A percentile compares a stretch with the other conserved stretches of the same genome.
Conservation (phyloP, 371 early-diverging fungal species). For the Lichtheimia hyalospora region DNA sequence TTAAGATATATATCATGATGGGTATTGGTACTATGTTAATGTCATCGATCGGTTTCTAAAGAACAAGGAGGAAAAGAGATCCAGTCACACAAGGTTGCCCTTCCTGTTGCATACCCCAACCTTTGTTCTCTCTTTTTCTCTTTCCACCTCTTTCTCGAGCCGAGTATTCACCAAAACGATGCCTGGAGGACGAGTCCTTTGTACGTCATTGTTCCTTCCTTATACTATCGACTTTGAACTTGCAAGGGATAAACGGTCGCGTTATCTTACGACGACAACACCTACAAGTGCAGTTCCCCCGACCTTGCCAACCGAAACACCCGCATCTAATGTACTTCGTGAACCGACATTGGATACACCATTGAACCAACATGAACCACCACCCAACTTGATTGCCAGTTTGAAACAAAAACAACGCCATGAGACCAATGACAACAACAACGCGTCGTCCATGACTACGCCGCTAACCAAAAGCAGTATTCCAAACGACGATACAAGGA, state of each 20-base stretch:
- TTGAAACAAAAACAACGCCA: slow-evolving; percentile 16
- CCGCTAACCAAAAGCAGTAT: background rate
- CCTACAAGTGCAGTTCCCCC: slow-evolving; percentile 7
- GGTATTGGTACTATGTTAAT: no score
- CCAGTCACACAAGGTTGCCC: no score
- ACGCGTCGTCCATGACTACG: background rate
- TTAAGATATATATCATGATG: no score
- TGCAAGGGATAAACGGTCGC: slow-evolving; percentile 13
- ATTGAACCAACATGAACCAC: background rate
- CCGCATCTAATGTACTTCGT: background rate
- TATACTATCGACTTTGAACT: slow-evolving; percentile 62
- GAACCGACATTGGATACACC: background rate
- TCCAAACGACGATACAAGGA: slow-evolving; percentile 10
- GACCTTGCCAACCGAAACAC: slow-evolving; percentile 13
- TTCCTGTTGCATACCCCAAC: background rate
- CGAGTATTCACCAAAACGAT: slow-evolving; percentile 7
- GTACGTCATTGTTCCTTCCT: slow-evolving; percentile 71
- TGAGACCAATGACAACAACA: background rate
- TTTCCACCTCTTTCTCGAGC: slow-evolving; percentile 3
- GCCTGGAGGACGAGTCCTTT: slow-evolving; percentile 55
- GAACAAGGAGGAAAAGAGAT: no score
- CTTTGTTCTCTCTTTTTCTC: slow-evolving; percentile 10
- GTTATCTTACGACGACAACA: background rate
- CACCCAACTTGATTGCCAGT: slow-evolving; percentile 37
- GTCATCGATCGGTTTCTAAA: no score